Evolutionary conservation across 177 flowering plant genomes (phyloP).

Genomic region (Vitis hybrid): DNA sequence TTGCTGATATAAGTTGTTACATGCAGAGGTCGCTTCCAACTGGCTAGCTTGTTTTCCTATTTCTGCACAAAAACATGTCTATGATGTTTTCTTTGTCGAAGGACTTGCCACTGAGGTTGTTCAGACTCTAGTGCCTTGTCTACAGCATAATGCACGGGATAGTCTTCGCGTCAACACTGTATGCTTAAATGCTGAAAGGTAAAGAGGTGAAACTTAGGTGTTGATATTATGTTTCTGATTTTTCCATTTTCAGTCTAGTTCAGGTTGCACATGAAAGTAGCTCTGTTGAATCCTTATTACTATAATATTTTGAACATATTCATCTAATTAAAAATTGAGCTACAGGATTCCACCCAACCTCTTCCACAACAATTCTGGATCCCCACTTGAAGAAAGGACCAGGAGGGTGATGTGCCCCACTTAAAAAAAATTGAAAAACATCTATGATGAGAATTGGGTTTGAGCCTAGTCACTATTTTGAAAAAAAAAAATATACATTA

Average conservation of each 20-base stretch:
- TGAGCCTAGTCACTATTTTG: too few relatives aligned
- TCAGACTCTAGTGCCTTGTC: conserved; percentile 68
- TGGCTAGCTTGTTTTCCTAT: conserved; percentile 87
- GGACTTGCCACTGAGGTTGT: conserved; percentile 70
- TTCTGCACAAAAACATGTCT: conserved; percentile 63
- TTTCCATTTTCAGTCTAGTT: not conserved
- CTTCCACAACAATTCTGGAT: too few relatives aligned
- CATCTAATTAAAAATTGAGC: too few relatives aligned
- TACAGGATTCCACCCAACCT: not conserved
- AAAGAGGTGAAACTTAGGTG: not conserved
- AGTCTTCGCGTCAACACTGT: conserved; percentile 40
- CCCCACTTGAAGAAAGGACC: too few relatives aligned
- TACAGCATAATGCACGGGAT: conserved; percentile 37
- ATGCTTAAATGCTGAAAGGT: conserved; percentile 82
- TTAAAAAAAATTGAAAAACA: too few relatives aligned
- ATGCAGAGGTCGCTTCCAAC: conserved; percentile 80
- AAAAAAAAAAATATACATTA: too few relatives aligned
- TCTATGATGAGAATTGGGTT: too few relatives aligned
- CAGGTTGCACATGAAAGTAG: too few relatives aligned
- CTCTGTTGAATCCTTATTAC: too few relatives aligned
- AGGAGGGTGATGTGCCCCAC: too few relatives aligned
- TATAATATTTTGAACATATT: too few relatives aligned
- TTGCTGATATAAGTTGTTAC: not conserved
- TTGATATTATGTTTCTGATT: not conserved
- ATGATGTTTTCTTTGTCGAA: conserved; percentile 73